Evolutionary conservation across 805 yeast genomes (phyloP), one percentile per base, ranked within the genome.

Genomic region (Candida methanosorbosa): DNA sequence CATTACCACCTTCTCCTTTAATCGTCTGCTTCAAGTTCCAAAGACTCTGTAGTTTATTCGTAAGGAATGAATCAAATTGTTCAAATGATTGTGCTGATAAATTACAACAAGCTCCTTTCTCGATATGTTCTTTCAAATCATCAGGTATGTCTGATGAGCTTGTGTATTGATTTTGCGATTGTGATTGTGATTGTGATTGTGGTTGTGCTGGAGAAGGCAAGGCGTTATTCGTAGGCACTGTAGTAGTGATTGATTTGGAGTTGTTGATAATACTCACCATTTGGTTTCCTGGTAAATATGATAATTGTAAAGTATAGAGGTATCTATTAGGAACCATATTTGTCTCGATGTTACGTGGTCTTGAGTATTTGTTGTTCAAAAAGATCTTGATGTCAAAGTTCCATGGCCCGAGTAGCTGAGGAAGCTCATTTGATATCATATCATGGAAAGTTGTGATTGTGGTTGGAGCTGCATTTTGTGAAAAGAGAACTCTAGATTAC

Each of bases 1-100:
- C 70, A 35, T 69, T 68, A 0, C 94, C 94, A 9, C 81, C 80
- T 40, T 81, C 88, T 2, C 90, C 92, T 46, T 74, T 71, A 33
- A 82, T 68, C 9, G 71, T 63, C 52, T 84, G 94, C 40, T 84
- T 63, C 29, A 72, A 64, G 0, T 65, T 57, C 94, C 94, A 84
- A 33, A 79, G 51, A 42, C 83, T 72, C 49, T 76, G 81, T 35
- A 84, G 54, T 46, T 81, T 79, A 22, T 67, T 66, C 16, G 61
- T 61, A 2, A 79, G 52, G 29, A 83, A 64, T 25, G 54, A 49
- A 33, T 77, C 84, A 46, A 81, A 70, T 18, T 70, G 64, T 38
- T 78, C 83, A 35, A 67, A 12, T 3, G 33, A 22, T 29, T 19
- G 4, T n/a, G 8, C 8, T 5, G 9, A 16, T 5, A 14, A 14